Base-by-base conservation (phyloP, 2,329 filamentous ascomycete species). In the Trichoderma simmonsii region DNA sequence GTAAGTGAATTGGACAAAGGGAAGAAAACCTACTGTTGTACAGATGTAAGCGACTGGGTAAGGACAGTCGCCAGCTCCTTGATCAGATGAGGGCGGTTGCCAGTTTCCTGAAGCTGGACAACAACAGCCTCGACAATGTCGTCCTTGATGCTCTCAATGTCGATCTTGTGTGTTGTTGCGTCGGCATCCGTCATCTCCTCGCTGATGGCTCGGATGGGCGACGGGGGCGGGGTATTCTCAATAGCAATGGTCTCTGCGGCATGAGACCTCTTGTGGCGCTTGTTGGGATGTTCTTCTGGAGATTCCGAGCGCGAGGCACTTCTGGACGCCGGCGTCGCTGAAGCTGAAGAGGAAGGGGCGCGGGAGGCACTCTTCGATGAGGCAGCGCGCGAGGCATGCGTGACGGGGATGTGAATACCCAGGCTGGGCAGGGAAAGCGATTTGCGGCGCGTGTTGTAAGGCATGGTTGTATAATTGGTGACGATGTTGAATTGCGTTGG, bases 381-480 rank as follows among this genome's bases (percentile, higher is more conserved):
- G 78, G 84, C 79, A 83, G 85, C 83, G 83, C 89, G 85, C 74
- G 88, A 84, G 78, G 90, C 87, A 78, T 90, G 85, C 77, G 87
- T 86, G 78, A 92, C 89, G 75, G 93, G 91, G 75, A 98, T 87
- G 78, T 96, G 93, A 78, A 98, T 97, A 81, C 96, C 96, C 78
- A 98, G 88, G 76, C 94, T 97, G 73, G 94, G 93, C 79, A 98
- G 87, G 74, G 95, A 98, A 76, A 99, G 86, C 80, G 94, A 97
- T 86, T 98, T 98, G 83, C 95, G 92, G 84, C 95, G 93, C 77
- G 95, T 98, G 83, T 98, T 97, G 87, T 98, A 98, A 80, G 92
- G 92, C 94, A 97, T 97, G 73, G 64, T 18, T 48, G n/a, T 48
- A 12, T 75, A 74, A 69, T 32, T 43, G 56, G 26, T 18, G 18